These are phyloP conservation scores for Akanthomyces lecanii DNA, from an alignment of 2,329 filamentous ascomycete species.

Conservation along the genomic window DNA sequence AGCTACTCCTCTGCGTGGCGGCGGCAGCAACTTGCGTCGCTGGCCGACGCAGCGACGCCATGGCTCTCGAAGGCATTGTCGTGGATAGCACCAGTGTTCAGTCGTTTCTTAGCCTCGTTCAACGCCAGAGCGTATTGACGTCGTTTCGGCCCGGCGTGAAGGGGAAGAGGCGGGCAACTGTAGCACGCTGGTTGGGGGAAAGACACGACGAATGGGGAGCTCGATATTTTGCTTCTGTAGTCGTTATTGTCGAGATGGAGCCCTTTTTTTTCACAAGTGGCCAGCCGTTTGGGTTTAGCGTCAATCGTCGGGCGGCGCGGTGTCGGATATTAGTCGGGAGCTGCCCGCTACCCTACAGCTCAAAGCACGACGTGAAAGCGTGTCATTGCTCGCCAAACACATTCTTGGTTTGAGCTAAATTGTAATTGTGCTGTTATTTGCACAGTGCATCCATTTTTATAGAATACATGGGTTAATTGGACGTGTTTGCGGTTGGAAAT, in stretches of 20 bases:
- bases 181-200: background rate
- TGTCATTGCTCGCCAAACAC: too few relatives aligned
- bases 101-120: background rate
- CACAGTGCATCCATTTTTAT: background rate
- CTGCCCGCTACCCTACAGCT: too few relatives aligned
- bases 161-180: background rate
- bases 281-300: slow-evolving; percentile 2
- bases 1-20: background rate
- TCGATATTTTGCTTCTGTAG: too few relatives aligned
- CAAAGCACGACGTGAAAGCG: too few relatives aligned
- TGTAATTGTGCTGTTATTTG: background rate
- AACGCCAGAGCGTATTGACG: background rate
- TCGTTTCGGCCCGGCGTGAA: background rate
- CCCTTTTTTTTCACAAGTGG: background rate
- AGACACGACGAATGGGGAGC: too few relatives aligned
- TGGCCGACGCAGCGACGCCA: slow-evolving; percentile 7
- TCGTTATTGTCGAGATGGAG: background rate
- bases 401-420: too few relatives aligned
- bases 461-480: too few relatives aligned
- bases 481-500: too few relatives aligned
- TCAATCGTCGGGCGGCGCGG: background rate
- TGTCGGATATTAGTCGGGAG: background rate
- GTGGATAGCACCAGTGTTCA: background rate
- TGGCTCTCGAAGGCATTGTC: slow-evolving; percentile 2
- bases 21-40: background rate